Base-by-base conservation (phyloP, 345 rosid genomes). In the Carallia pectinifolia region DNA sequence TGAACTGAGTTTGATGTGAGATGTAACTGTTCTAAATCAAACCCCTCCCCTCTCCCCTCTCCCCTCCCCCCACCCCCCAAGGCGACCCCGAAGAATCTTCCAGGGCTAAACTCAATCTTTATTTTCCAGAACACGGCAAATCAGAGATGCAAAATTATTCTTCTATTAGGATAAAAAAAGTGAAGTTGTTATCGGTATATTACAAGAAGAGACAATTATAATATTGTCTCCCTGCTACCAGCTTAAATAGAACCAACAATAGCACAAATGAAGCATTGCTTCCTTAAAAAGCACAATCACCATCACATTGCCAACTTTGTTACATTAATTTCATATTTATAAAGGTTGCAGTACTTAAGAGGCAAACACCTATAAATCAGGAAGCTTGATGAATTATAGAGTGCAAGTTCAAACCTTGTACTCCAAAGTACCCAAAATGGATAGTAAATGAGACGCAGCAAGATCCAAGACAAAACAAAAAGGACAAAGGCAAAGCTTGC, bases 391-490 rank as follows among this genome's bases (percentile, higher is more conserved):
- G 44, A 64, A 4, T 31, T 62, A 64, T 50, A 66, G 56, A 16
- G 34, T 18, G 52, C 18, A 33, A 38, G 71, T 7, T 58, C 66
- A 66, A 78, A 96, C 99, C 99, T 96, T 66, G 99, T 96, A 76
- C 99, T 96, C 99, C 99, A 90, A 61, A 96, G 88, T 81, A 96
- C 67, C 99, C 99, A 96, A 71, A 92, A 96, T 64, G 99, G 99
- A 74, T 72, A 96, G 81, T 89, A 96, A 65, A 90, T 83, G 68
- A 96, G 97, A 61, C 99, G 98, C 69, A 96, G 83, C 71, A 89
- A 50, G 71, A 90, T 66, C 97, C 97, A 96, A 29, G 98, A 90
- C 75, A 92, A 77, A 39, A 89, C 95, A 76, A 96, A 96, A 69
- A 87, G 84, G 81, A 89, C 37, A 79, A 96, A 92, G 44, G 97